Evolutionary conservation across 495 filamentous ascomycete genomes (phyloP), one percentile per base, ranked within the genome.

Genomic region (Aspergillus egyptiacus): DNA sequence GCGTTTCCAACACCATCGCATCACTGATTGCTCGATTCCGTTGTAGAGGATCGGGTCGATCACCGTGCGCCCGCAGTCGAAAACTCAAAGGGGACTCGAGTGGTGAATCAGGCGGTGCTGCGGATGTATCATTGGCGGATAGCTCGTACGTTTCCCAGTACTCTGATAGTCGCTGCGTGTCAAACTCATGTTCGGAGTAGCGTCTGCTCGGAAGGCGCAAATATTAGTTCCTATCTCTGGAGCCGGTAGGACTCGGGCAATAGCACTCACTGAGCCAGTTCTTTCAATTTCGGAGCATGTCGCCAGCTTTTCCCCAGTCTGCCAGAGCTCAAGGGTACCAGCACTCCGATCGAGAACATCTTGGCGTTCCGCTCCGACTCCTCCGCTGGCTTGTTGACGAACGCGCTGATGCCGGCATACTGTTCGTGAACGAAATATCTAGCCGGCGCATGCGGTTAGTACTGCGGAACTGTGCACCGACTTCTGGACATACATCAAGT

Each of bases 341-440:
- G 69, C 17, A 86, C 80, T 13, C 93, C 93, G 17, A 96, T 89
- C 13, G 91, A 86, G 44, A 96, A 82, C 82, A 96, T 96, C 50
- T 84, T 76, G 40, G 93, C 93, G 76, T 94, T 90, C 47, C 93
- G 84, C 38, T 87, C 80, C 28, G 77, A 76, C 43, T 82, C 85
- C 2, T 82, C 80, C 23, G 87, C 87, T n/a, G 85, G 81, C 46
- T 75, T 77, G 63, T 94, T 95, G 65, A 89, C 71, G 60, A 96
- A 98, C 28, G 91, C 88, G 71, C 93, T 96, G 59, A 97, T 74
- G 11, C 91, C 93, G 13, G 89, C 91, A 71, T 90, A 86, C 30
- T 77, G 67, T 47, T 83, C 81, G 59, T 97, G 89, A 20, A 93
- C 79, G 65, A 96, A 98, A 66, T 96, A 96, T 46, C 80, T 84